Evolutionary conservation across 2,329 filamentous ascomycete species (phyloP).

Genomic region (Cadophora gregata): DNA sequence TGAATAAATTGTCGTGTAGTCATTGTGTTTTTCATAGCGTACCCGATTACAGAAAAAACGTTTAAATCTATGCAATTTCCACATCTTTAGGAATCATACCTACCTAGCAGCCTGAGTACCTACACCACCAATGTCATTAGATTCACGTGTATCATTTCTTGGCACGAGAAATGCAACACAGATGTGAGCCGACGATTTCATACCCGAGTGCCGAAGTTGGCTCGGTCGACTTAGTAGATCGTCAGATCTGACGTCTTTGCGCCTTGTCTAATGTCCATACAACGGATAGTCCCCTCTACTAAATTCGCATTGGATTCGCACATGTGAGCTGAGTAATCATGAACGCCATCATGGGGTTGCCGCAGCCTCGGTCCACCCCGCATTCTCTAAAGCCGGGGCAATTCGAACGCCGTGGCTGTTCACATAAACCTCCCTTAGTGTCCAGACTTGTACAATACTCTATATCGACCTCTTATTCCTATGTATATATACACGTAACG

Average conservation of each 20-base stretch:
- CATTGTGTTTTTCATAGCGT: too few species aligned
- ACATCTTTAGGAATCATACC: too few species aligned
- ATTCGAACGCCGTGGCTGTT: background rate
- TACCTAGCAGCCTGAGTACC: too few species aligned
- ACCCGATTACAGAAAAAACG: too few species aligned
- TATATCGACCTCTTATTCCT: background rate
- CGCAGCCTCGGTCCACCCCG: constrained; percentile 11
- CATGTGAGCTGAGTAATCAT: constrained; percentile 9
- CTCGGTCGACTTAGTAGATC: background rate
- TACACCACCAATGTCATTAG: too few species aligned
- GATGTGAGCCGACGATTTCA: background rate
- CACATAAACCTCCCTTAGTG: background rate
- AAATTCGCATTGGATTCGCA: background rate
- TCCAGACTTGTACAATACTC: background rate
- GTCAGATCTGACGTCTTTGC: background rate
- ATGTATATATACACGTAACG: background rate
- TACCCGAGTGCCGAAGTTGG: background rate
- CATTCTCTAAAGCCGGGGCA: constrained; percentile 11
- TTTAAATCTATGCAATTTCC: too few species aligned
- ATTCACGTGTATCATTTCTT: background rate
- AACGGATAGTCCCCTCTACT: too few species aligned
- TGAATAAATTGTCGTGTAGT: too few species aligned
- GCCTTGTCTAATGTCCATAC: too few species aligned
- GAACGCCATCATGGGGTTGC: background rate
- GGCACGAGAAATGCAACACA: background rate